phyloP scores from a whole-genome alignment of 1,284 basidiomycete species.

The Golubevia pallescens region DNA sequence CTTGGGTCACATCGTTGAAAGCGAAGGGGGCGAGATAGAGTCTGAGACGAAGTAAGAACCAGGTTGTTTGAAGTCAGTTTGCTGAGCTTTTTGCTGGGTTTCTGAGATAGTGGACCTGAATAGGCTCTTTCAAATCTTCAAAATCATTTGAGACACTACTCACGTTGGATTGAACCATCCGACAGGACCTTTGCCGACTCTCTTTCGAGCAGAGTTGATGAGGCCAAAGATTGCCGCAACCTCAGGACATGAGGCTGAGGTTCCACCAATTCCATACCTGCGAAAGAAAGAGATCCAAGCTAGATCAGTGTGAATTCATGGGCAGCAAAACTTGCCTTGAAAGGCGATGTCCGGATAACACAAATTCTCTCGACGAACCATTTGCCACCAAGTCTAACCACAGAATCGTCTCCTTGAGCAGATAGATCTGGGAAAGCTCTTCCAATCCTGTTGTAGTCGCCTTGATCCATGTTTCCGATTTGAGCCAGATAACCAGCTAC shows the following conservation, averaged over 20 bases:
- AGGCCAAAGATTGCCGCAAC: constrained; percentile 13
- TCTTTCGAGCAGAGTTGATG: constrained; percentile 7
- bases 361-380: not conserved
- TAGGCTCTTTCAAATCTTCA: too few species aligned
- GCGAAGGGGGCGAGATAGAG: not conserved
- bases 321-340: too few species aligned
- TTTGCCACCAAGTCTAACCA: not conserved
- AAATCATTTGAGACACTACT: too few species aligned
- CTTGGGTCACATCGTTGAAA: constrained; percentile 17
- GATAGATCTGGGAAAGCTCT: constrained; percentile 17
- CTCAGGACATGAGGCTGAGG: constrained; percentile 13
- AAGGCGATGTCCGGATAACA: too few species aligned
- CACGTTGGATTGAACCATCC: constrained; percentile 15
- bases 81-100: too few species aligned
- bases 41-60: too few species aligned
- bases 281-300: too few species aligned
- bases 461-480: constrained; percentile 2
- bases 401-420: constrained; percentile 8
- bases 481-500: constrained; percentile 8
- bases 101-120: too few species aligned
- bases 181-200: constrained; percentile 11
- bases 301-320: too few species aligned
- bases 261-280: constrained; percentile 11
- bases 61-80: too few species aligned
- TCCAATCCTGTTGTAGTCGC: constrained; percentile 15